phyloP scores from a whole-genome alignment of 1,284 basidiomycete species.

The Heterobasidion annosum region DNA sequence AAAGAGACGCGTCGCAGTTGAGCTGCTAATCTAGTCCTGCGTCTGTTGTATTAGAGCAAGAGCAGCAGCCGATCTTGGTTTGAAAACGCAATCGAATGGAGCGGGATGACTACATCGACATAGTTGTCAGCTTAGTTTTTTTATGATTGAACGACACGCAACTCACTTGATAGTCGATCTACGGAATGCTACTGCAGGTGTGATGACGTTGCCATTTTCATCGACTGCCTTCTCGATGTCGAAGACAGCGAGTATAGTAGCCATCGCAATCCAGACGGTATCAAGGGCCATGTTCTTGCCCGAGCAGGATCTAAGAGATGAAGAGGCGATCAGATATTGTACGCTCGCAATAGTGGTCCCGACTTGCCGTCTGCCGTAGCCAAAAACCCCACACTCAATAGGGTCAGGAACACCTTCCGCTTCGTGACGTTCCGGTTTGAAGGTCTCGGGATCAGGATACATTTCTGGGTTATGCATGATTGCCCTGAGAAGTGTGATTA shows the following conservation, averaged over 20 bases:
- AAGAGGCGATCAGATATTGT: background rate
- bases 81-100: background rate
- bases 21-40: background rate
- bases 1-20: too few relatives aligned
- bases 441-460: conserved; percentile 3
- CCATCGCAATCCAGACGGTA: conserved; percentile 37
- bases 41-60: background rate
- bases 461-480: background rate
- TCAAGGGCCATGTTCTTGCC: conserved; percentile 34
- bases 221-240: conserved; percentile 30
- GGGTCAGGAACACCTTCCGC: conserved; percentile 15
- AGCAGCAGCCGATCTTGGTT: background rate
- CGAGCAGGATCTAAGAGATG: conserved; percentile 30
- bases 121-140: background rate
- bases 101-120: background rate
- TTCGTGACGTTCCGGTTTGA: conserved; percentile 10
- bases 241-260: conserved; percentile 33
- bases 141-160: background rate
- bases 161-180: background rate
- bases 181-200: conserved; percentile 24
- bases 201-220: conserved; percentile 27
- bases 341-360: background rate
- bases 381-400: conserved; percentile 20
- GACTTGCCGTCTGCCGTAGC: conserved; percentile 27
- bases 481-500: background rate